Base-by-base conservation (phyloP, 768 basidiomycete species). In the Punctularia strigosozonata region DNA sequence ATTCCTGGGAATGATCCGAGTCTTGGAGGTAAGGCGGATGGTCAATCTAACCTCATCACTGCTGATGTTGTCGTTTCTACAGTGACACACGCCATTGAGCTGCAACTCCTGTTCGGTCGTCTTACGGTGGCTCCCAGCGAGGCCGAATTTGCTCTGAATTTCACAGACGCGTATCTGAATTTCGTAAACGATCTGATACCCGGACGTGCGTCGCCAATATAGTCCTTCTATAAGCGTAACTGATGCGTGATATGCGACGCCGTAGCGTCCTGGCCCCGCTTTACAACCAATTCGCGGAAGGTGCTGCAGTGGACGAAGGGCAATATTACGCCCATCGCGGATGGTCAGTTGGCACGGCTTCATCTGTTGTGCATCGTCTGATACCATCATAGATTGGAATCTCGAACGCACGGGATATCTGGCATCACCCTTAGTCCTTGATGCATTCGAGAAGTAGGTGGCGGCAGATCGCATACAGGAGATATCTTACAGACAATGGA, bases 141-240 rank as follows among this genome's bases (percentile, higher is more conserved):
- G 44, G 51, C 39, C 6, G 60, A 56, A 0, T 68, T 77, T 20
- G 58, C 73, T 2, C 62, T 63, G 21, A 55, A 56, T 37, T 56
- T 68, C 54, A 52, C 60, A 4, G 66, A 66, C 43, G 69, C 68
- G 34, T 75, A 69, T 47, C 61, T 75, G 53, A 68, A 64, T 37
- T 77, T 75, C 43, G 56, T 73, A 10, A 58, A 65, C 42, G 69
- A 75, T 42, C 56, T 75, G 39, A 61, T 65, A 45, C 75, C 73
- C 13, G 72, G 73, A 28, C 31, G 74, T 75, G 39, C 14, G 18
- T 21, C 28, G 21, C 33, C 7, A 14, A 15, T 8, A 41, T 19
- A 15, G 22, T 26, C 20, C 21, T 14, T 20, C 21, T 13, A 19
- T 28, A 31, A 26, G 18, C 24, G 23, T 15, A 12, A 5, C 18